phyloP scores from a whole-genome alignment of 2,329 filamentous ascomycete genomes.

The Xylaria sp. region DNA sequence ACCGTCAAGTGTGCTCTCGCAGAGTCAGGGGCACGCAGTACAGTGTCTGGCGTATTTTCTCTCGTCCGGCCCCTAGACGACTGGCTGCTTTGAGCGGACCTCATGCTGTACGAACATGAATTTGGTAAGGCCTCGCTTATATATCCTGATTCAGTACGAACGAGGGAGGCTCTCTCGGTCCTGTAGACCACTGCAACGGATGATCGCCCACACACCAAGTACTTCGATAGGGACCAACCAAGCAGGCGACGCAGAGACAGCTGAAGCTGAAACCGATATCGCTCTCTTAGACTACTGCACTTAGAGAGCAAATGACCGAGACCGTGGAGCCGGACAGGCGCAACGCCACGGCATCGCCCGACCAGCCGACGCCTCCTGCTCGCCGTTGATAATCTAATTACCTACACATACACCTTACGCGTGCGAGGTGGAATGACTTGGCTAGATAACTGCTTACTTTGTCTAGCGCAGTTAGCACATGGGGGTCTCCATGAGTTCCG shows the following conservation, averaged over 20 bases:
- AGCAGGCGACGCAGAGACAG: no score
- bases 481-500: conserved; percentile 13
- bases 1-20: not conserved
- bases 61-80: not conserved
- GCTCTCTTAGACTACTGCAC: no score
- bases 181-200: not conserved
- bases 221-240: no score
- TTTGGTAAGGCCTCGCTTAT: not conserved
- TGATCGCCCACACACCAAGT: no score
- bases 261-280: conserved; percentile 19
- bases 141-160: not conserved
- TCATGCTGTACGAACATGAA: not conserved
- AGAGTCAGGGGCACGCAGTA: not conserved
- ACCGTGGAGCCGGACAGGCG: not conserved
- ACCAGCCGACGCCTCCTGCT: conserved; percentile 1
- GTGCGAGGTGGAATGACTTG: conserved; percentile 10
- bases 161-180: not conserved
- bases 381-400: conserved; percentile 13
- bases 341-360: conserved; percentile 20
- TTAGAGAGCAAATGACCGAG: not conserved
- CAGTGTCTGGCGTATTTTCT: no score
- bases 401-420: no score
- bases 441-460: conserved; percentile 18
- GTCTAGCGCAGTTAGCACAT: conserved; percentile 15
- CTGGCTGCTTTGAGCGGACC: not conserved